phyloP scores from a whole-genome alignment of 805 yeast species.

The Myxozyma neotropica region DNA sequence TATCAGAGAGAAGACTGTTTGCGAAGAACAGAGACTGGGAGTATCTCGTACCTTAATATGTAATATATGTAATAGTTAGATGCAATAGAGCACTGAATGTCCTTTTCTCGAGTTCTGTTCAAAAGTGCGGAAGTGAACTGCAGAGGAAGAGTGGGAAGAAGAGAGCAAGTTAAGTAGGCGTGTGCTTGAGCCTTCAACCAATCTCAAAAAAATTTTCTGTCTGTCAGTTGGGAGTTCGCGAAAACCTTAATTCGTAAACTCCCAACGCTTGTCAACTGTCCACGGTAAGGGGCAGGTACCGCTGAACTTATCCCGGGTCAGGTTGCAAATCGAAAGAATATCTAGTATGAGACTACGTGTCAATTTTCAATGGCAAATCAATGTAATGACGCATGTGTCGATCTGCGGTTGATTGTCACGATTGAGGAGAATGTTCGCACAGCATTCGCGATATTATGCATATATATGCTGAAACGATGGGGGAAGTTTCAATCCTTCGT shows the following conservation, averaged over 20 bases:
- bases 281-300: background rate
- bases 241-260: background rate
- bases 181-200: background rate
- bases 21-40: background rate
- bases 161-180: background rate
- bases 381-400: too few relatives aligned
- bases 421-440: too few relatives aligned
- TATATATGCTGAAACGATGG: too few relatives aligned
- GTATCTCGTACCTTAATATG: background rate
- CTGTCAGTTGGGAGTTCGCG: constrained; percentile 5
- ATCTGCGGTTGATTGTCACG: too few relatives aligned
- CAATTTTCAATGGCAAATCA: too few relatives aligned
- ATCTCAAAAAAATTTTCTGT: constrained; percentile 3
- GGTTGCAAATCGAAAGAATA: too few relatives aligned
- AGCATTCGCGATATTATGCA: too few relatives aligned
- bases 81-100: background rate
- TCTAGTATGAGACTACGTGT: too few relatives aligned
- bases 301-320: too few relatives aligned
- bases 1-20: too few relatives aligned
- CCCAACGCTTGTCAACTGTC: background rate
- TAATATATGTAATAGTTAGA: background rate
- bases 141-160: background rate
- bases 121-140: constrained; percentile 28
- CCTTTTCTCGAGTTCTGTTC: background rate
- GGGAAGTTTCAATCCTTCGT: too few relatives aligned